Percentiles rank a stretch among this genome's conserved stretches.
Evolutionary conservation across 768 basidiomycete species (phyloP).

Genomic region (Steccherinum ochraceum): DNA sequence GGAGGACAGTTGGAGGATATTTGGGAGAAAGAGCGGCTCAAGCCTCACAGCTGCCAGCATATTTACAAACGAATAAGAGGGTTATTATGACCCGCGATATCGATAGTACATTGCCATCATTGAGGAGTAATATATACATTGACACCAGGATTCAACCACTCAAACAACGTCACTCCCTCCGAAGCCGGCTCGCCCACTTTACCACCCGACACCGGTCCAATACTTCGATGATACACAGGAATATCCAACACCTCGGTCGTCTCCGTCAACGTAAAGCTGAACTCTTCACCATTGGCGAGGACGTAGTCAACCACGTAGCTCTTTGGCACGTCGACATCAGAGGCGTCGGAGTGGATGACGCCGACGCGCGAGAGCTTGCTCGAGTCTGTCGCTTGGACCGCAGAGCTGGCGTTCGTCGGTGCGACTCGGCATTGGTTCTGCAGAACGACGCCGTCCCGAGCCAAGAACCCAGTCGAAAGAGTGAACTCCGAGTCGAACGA

Average conservation of each 20-base stretch:
- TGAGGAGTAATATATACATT: conserved; percentile 6
- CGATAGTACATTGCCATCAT: no score
- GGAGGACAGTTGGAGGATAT: no score
- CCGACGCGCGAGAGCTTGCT: conserved; percentile 16
- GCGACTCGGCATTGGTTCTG: conserved; percentile 20
- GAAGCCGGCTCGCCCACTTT: conserved; percentile 8
- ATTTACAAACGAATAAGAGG: no score
- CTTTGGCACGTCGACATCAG: conserved; percentile 14
- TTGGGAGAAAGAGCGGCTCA: no score
- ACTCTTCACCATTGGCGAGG: conserved; percentile 14
- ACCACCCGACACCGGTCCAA: conserved; percentile 10
- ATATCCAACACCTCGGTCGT: conserved; percentile 14
- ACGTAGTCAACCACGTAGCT: conserved; percentile 17
- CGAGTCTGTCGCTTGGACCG: conserved; percentile 8
- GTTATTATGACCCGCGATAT: no score
- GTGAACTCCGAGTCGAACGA: conserved; percentile 10
- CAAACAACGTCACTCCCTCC: conserved; percentile 4
- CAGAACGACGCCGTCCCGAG: conserved; percentile 15
- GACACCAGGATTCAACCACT: conserved; percentile 12
- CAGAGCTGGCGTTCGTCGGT: conserved; percentile 3
- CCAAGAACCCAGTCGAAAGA: conserved; percentile 20
- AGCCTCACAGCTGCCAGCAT: no score
- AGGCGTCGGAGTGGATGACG: conserved; percentile 4
- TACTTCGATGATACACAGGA: conserved; percentile 20
- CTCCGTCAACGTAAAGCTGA: conserved; percentile 15